Evolutionary conservation across 129 eudicot species (phyloP), one percentile per base, ranked within the genome.

Genomic region (Helianthus annuus): DNA sequence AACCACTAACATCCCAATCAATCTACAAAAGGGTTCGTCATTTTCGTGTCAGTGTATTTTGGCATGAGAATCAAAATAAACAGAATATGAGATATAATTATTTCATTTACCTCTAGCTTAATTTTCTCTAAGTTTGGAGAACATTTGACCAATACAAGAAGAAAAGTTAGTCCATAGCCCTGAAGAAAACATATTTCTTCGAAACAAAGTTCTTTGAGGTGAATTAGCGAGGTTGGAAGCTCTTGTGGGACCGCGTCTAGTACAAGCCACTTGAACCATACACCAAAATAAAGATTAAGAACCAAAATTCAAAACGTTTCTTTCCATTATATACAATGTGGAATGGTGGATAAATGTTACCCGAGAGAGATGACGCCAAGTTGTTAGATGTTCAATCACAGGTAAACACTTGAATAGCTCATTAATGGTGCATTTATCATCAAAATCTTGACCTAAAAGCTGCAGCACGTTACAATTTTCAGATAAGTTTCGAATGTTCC

Each of bases 61-160:
- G 12, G 2, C 61, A 17, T 8, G 14, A 55, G 32, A 55, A 55
- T 55, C 5, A 19, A 19, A 55, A 55, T 1, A 55, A 19, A 19
- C 34, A 55, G 45, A 8, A 55, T 17, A 17, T 0, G 12, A 3
- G 60, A 54, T 16, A 54, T 54, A 7, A 54, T 16, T 7, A 55
- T 55, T 17, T 5, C 10, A 14, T 19, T 57, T 71, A 56, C 76
- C 44, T 22, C n/a, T 4, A 57, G 76, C 44, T 57, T 12, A 70
- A 70, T 17, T 70, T 56, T 70, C 75, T 70, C 74, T 51, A 70
- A 38, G 19, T 70, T 70, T 2, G 75, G 66, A 0, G 75, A 70
- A 64, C 75, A 11, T 56, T 51, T 70, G 42, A 70, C 12, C 19
- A 70, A 40, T 11, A 22, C 14, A 55, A 55, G 61, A 70, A 57